Base-by-base conservation (phyloP, 1,139 yeast species). In the Insectozyma bohioensis region DNA sequence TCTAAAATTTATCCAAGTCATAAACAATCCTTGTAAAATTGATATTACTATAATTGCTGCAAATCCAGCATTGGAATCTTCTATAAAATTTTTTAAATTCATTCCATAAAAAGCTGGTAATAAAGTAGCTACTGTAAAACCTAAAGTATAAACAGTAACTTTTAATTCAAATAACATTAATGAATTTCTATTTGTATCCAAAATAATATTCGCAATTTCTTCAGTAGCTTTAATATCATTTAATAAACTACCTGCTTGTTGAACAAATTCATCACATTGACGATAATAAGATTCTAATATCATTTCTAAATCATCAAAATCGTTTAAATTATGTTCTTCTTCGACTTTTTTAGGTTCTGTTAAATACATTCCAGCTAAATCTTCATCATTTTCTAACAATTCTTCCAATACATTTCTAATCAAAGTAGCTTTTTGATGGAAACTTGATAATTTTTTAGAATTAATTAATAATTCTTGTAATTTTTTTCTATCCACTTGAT, bases 181-280 rank as follows among this genome's bases (percentile, higher is more conserved):
- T 5, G 95, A 82, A 58, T 94, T 94, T 60, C 99, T 79, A 54
- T 90, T 92, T 1, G 98, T 88, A 58, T 94, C 99, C 35, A 94
- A 63, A 37, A 94, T 87, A 48, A 94, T 92, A 55, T 94, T 94
- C 39, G 88, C 94, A 49, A 94, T 88, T 54, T 94, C 99, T 53
- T 94, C 98, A 0, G 99, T 92, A 11, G 95, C 87, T 42, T 82
- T 78, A 47, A 94, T 92, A 57, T 92, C 95, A 43, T 80, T 76
- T 21, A 86, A 78, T 36, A 88, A 64, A 20, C 90, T 82, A 30
- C 87, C 95, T 0, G 95, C 84, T 37, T 87, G 88, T 55, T 92
- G 99, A 3, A 92, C 98, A 50, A 87, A 85, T 58, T 94, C 98
- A 51, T 94, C 98, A 56, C 95, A 85, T 49, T 92, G 97, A 40